These are phyloP conservation scores for Spathaspora hagerdaliae DNA, from an alignment of 805 yeast species.

Conservation along the genomic window DNA sequence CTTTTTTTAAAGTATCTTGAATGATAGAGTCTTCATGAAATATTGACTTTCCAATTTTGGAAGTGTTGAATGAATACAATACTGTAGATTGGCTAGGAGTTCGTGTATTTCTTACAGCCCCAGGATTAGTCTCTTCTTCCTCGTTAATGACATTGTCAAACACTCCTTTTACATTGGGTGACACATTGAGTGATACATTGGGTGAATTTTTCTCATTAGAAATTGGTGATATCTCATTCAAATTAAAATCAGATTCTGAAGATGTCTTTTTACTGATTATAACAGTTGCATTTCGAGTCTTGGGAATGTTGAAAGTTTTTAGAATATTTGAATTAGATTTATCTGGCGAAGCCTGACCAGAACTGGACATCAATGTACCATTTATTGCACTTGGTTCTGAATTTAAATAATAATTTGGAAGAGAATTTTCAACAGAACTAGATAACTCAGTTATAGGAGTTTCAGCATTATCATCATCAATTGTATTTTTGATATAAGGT, in stretches of 20 bases:
- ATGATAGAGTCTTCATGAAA: not conserved
- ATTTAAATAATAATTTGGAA: not conserved
- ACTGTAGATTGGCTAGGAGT: not conserved
- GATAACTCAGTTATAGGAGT: conserved; percentile 3
- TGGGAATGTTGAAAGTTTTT: not conserved
- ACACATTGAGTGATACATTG: too few species aligned
- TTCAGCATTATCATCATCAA: conserved; percentile 8
- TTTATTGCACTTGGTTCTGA: not conserved
- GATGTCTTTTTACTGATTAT: conserved; percentile 3
- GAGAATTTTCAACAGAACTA: not conserved
- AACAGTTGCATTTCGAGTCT: conserved; percentile 5
- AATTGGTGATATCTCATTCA: conserved; percentile 3
- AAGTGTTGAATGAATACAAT: not conserved
- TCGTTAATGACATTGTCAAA: not conserved
- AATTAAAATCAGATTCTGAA: conserved; percentile 2
- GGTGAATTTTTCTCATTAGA: not conserved
- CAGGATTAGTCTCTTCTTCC: not conserved
- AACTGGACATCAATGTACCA: not conserved
- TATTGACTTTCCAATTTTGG: not conserved
- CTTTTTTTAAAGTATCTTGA: not conserved
- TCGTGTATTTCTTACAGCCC: not conserved
- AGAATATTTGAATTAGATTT: too few species aligned
- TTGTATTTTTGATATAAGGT: conserved; percentile 1
- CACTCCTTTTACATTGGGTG: not conserved
- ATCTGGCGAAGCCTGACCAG: not conserved